A percentile compares a stretch with the other conserved stretches of the same genome.
Evolutionary conservation across 2,329 filamentous ascomycete species (phyloP).

Genomic region (Colletotrichum sidae): DNA sequence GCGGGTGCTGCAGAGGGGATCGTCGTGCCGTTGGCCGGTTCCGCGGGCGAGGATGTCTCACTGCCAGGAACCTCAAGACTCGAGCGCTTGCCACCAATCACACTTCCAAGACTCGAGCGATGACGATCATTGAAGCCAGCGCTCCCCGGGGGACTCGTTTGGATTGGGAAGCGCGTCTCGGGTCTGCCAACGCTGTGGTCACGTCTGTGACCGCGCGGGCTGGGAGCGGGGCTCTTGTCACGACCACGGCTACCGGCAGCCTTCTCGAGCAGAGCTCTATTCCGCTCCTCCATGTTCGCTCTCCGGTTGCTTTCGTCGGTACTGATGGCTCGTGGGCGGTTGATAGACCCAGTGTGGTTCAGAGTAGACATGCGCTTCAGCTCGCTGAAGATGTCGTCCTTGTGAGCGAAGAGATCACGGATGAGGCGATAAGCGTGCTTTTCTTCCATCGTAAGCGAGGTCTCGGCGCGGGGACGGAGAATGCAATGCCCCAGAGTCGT

Average conservation of each 20-base stretch:
- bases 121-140: constrained; percentile 58
- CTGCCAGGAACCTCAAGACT: constrained; percentile 86
- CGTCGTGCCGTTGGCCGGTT: constrained; percentile 56
- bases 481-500: constrained; percentile 85
- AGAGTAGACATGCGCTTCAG: constrained; percentile 88
- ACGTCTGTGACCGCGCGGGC: constrained; percentile 73
- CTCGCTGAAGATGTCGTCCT: constrained; percentile 94
- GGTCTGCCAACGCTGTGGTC: constrained; percentile 81
- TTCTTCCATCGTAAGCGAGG: constrained; percentile 93
- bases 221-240: constrained; percentile 78
- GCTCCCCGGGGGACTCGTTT: constrained; percentile 69
- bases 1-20: constrained; percentile 25
- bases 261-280: constrained; percentile 81
- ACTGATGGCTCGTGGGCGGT: constrained; percentile 85
- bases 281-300: constrained; percentile 93
- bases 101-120: constrained; percentile 62
- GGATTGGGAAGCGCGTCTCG: constrained; percentile 87
- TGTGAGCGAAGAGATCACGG: constrained; percentile 91
- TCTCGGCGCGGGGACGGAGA: constrained; percentile 87
- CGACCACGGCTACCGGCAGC: constrained; percentile 74
- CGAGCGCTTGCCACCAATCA: constrained; percentile 66
- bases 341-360: constrained; percentile 70
- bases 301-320: constrained; percentile 96
- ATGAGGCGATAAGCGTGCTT: constrained; percentile 91
- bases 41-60: constrained; percentile 53